These are phyloP conservation scores for Nitzschia putrida DNA, from an alignment of 108 stramenopile species.

Conservation along the genomic window DNA sequence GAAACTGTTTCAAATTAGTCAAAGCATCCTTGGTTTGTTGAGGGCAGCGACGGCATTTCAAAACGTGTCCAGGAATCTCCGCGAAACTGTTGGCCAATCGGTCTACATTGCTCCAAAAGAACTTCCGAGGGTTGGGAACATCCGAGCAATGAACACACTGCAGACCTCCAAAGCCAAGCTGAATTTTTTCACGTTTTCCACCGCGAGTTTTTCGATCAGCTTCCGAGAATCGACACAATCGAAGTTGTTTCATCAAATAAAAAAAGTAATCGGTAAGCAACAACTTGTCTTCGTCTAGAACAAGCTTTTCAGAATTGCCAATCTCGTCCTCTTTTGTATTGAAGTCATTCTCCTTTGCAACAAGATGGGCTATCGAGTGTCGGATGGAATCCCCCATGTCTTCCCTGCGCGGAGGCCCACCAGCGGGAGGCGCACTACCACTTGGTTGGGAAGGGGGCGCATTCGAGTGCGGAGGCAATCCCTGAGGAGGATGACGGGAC, in stretches of 20 bases:
- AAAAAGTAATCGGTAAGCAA: conserved; percentile 86
- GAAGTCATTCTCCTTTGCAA: conserved; percentile 23
- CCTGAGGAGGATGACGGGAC: not conserved
- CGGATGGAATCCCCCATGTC: conserved; percentile 9
- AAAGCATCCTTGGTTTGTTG: conserved; percentile 69
- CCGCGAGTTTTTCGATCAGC: conserved; percentile 86
- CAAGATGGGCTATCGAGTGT: conserved; percentile 20
- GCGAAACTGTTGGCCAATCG: conserved; percentile 88
- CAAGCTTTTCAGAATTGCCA: conserved; percentile 33
- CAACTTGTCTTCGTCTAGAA: conserved; percentile 57
- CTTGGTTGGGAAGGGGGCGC: not conserved
- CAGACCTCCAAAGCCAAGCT: conserved; percentile 83
- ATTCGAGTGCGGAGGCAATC: conserved; percentile 1
- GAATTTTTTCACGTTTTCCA: conserved; percentile 83
- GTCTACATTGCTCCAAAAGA: conserved; percentile 90
- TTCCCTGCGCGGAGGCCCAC: conserved; percentile 21
- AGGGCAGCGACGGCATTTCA: conserved; percentile 80
- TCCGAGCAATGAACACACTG: conserved; percentile 82
- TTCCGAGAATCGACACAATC: conserved; percentile 80
- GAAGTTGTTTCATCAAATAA: conserved; percentile 84
- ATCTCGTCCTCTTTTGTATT: conserved; percentile 18
- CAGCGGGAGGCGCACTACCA: not conserved
- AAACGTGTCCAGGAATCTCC: conserved; percentile 83
- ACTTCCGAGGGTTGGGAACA: conserved; percentile 70
- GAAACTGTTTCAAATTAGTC: conserved; percentile 63